Conservation (phyloP, 1,284 basidiomycete species). For the Laetiporus sulphureus region DNA sequence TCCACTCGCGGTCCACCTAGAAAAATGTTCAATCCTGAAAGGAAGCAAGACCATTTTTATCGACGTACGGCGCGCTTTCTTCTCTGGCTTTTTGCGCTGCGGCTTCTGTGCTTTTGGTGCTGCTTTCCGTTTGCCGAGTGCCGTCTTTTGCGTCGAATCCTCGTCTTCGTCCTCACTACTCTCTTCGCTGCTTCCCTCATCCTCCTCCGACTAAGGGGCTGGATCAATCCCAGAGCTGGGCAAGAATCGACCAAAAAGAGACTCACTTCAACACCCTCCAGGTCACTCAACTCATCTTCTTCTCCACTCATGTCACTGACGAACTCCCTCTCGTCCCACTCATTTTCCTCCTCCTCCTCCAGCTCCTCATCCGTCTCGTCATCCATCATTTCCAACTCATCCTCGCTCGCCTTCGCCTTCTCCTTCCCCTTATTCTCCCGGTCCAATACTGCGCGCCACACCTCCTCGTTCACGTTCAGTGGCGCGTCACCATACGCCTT, state of each 20-base stretch:
- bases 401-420: constrained; percentile 34
- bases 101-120: constrained; percentile 30
- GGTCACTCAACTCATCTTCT: constrained; percentile 60
- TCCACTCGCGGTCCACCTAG: constrained; percentile 75
- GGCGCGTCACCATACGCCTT: constrained; percentile 98
- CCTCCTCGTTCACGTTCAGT: constrained; percentile 96
- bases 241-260: constrained; percentile 3
- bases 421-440: constrained; percentile 56
- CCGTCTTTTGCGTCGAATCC: constrained; percentile 26
- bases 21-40: constrained; percentile 12
- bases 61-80: constrained; percentile 52
- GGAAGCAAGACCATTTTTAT: constrained; percentile 6
- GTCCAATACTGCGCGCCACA: constrained; percentile 90
- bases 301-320: constrained; percentile 79
- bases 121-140: constrained; percentile 68
- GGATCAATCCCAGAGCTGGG: too few relatives aligned
- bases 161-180: constrained; percentile 26
- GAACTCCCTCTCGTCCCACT: constrained; percentile 74
- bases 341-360: constrained; percentile 57
- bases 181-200: constrained; percentile 22
- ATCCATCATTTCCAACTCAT: constrained; percentile 40
- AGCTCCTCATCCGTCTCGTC: constrained; percentile 45
- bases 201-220: constrained; percentile 20
- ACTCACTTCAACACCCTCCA: constrained; percentile 63
- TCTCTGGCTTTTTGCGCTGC: constrained; percentile 46